Evolutionary conservation across 129 eudicot genomes (phyloP), one percentile per base, ranked within the genome.

Genomic region (Flaveria linearis): DNA sequence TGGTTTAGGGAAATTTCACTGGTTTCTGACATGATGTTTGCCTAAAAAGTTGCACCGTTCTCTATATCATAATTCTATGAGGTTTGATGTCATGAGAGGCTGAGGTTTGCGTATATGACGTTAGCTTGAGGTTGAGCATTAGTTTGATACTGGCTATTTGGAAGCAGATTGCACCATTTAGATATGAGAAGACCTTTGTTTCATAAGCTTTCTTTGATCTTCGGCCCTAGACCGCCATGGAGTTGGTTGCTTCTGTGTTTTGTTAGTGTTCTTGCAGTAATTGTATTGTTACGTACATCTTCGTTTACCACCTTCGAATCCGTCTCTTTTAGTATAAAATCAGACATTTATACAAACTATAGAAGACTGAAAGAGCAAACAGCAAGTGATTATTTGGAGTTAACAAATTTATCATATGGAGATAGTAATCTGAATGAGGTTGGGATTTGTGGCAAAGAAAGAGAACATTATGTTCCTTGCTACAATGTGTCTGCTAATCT

Each of bases 401-500:
- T 94, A 82, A 89, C 82, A 45, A 76, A 69, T 53, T 55, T 90
- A n/a, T 84, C 89, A 1, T 73, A 81, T 2, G 96, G 87, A 47
- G 74, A 79, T 62, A 81, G 62, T 65, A 67, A 56, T 46, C 71
- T 69, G 30, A 83, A 77, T 77, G 91, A 91, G 76, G 49, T 91
- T 72, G 74, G 79, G 56, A 84, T 91, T 70, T 94, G 98, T 87
- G 91, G 90, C 15, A 94, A 81, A 81, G 98, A 94, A 71, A 85
- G 83, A 78, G 98, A 94, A 71, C 83, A 86, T 91, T 89, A 82
- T 81, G 97, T 91, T 23, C 98, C 98, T 55, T 94, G 98, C 80
- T 94, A 94, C 73, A 91, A 94, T 64, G 91, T 89, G 43, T 85
- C 96, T 77, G 91, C 83, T 23, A 94, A 86, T 76, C 73, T 91